Conservation (phyloP, 768 basidiomycete genomes). For the Pleurotus citrinopileatus region DNA sequence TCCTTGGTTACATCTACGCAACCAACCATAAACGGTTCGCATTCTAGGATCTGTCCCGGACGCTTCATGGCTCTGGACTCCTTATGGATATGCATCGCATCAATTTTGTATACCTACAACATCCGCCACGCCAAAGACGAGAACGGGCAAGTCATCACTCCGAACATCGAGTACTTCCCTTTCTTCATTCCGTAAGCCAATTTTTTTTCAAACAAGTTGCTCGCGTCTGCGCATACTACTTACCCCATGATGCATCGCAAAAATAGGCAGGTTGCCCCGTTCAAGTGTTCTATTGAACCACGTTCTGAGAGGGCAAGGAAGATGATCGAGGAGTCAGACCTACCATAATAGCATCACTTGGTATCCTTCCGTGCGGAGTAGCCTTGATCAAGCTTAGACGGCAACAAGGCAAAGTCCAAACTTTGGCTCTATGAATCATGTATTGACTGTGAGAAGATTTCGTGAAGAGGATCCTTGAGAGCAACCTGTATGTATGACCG, state of each 20-base stretch:
- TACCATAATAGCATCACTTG: too few species aligned
- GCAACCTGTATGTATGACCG: too few species aligned
- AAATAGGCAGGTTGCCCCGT: conserved; percentile 21
- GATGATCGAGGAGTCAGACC: neutral
- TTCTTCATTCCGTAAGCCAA: conserved; percentile 17
- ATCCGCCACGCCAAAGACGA: conserved; percentile 27
- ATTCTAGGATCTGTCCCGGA: neutral
- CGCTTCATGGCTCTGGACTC: conserved; percentile 26
- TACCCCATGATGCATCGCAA: too few species aligned
- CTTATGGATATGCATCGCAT: conserved; percentile 27
- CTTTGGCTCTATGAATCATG: too few species aligned
- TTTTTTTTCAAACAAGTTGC: too few species aligned
- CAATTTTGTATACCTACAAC: conserved; percentile 26
- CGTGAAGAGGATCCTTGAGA: too few species aligned
- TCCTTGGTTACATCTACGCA: too few species aligned
- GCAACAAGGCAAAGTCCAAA: too few species aligned
- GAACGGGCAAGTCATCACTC: conserved; percentile 21
- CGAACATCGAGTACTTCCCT: conserved; percentile 16
- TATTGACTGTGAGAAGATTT: too few species aligned
- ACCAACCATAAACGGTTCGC: neutral
- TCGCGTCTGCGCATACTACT: too few species aligned
- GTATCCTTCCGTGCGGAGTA: too few species aligned
- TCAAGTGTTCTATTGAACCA: conserved; percentile 25
- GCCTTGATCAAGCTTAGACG: too few species aligned
- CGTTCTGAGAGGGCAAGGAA: conserved; percentile 18